Percentiles rank a stretch among this genome's conserved stretches.
Evolutionary conservation across 352 stramenopile genomes (phyloP).

Genomic region (Elongisporangium anandrum): DNA sequence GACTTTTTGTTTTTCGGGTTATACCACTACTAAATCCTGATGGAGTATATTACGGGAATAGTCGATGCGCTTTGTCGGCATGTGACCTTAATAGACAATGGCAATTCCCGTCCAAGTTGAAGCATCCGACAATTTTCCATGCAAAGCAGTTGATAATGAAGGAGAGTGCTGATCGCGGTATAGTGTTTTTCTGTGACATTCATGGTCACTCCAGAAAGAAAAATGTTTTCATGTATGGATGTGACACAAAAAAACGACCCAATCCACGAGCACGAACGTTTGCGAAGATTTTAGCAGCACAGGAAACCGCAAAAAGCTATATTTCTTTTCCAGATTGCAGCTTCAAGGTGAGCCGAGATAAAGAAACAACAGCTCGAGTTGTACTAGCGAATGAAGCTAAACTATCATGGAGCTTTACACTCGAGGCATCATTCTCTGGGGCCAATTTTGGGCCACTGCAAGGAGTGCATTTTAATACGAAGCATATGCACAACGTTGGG

Average conservation of each 20-base stretch:
- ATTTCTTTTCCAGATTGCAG: constrained; percentile 68
- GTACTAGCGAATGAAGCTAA: constrained; percentile 79
- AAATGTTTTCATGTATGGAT: constrained; percentile 95
- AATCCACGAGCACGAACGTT: constrained; percentile 73
- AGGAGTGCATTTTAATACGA: constrained; percentile 64
- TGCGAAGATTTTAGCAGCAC: constrained; percentile 57
- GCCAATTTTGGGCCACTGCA: constrained; percentile 60
- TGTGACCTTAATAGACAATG: constrained; percentile 90
- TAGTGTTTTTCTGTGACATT: constrained; percentile 88
- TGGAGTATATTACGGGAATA: constrained; percentile 92
- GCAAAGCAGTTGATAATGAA: constrained; percentile 76
- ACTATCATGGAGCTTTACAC: constrained; percentile 75
- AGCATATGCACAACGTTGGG: constrained; percentile 46
- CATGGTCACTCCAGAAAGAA: constrained; percentile 92
- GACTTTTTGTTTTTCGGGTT: constrained; percentile 90
- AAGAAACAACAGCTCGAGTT: constrained; percentile 77
- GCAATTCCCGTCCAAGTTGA: constrained; percentile 52
- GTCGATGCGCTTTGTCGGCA: constrained; percentile 77
- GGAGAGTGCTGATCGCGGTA: constrained; percentile 40
- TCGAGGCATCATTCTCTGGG: constrained; percentile 87
- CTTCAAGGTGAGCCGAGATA: constrained; percentile 79
- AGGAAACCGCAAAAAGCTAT: constrained; percentile 63
- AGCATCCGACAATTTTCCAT: constrained; percentile 89
- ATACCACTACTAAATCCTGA: constrained; percentile 94
- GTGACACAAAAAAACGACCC: constrained; percentile 85